Percentiles rank a stretch among this genome's conserved stretches.
These are phyloP conservation scores for Xylariaceae sp. DNA, from an alignment of 2,329 filamentous ascomycete genomes.

Conservation along the genomic window DNA sequence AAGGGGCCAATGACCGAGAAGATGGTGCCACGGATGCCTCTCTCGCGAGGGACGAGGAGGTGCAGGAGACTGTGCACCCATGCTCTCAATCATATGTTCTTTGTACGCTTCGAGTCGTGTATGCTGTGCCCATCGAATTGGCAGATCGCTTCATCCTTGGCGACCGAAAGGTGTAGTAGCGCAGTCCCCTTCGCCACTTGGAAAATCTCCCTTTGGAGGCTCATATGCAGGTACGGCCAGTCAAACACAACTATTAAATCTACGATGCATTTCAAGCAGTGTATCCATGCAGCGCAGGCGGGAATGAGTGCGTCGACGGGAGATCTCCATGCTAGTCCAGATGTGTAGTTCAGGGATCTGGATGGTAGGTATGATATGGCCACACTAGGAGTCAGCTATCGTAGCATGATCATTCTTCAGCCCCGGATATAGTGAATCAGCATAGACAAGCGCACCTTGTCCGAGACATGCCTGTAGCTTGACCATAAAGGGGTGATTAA, in stretches of 20 bases:
- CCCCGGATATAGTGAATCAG: background rate
- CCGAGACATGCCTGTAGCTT: constrained; percentile 6
- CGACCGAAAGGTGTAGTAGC: background rate
- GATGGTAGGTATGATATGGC: background rate
- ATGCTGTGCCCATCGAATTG: constrained; percentile 15
- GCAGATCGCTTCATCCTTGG: background rate
- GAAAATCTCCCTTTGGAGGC: background rate
- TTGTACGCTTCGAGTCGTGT: constrained; percentile 23
- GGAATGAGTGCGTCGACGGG: background rate
- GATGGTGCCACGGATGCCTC: constrained; percentile 22
- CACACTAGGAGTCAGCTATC: background rate
- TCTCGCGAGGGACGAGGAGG: constrained; percentile 23
- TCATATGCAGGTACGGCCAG: background rate
- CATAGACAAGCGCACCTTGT: background rate
- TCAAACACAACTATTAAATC: background rate
- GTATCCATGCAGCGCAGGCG: background rate
- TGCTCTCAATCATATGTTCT: constrained; percentile 24
- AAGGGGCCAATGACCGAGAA: constrained; percentile 30
- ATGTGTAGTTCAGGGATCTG: background rate
- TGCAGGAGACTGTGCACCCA: constrained; percentile 16
- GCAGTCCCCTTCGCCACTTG: background rate
- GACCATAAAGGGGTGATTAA: background rate
- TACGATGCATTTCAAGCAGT: background rate
- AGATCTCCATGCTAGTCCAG: background rate
- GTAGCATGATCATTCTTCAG: background rate